Evolutionary conservation across 257 asterid genomes (phyloP).

Genomic region (Solanum corneliomulleri): DNA sequence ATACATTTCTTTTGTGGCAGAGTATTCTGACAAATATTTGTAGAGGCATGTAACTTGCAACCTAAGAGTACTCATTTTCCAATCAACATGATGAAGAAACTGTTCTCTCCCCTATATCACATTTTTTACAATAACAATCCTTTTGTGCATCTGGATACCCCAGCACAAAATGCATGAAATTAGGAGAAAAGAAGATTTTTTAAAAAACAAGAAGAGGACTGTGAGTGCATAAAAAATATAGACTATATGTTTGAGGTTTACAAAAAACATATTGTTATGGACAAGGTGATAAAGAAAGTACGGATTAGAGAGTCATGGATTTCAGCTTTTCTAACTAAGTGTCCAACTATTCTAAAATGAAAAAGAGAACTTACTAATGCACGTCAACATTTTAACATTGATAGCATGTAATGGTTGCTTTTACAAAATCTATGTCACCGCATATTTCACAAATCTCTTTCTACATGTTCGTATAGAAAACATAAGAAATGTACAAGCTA

Average conservation of each 20-base stretch:
- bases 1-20: neutral
- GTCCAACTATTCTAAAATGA: neutral
- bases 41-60: neutral
- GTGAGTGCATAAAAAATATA: neutral
- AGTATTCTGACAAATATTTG: neutral
- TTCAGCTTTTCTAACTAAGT: neutral
- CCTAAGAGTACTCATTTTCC: neutral
- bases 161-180: slow-evolving; percentile 44
- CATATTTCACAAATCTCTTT: slow-evolving; percentile 7
- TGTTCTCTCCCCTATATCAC: neutral
- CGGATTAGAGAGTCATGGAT: neutral
- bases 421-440: slow-evolving; percentile 32
- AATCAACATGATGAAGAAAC: slow-evolving; percentile 2
- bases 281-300: neutral
- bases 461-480: too few relatives aligned
- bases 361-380: slow-evolving; percentile 38
- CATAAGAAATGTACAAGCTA: too few relatives aligned
- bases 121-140: slow-evolving; percentile 42
- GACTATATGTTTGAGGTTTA: neutral
- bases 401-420: slow-evolving; percentile 27
- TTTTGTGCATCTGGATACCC: neutral
- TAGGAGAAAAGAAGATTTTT: neutral
- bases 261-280: neutral
- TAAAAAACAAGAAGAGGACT: neutral
- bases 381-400: slow-evolving; percentile 27